These are phyloP conservation scores for Sedum album DNA, from an alignment of 164 flowering plant genomes.

Conservation along the genomic window DNA sequence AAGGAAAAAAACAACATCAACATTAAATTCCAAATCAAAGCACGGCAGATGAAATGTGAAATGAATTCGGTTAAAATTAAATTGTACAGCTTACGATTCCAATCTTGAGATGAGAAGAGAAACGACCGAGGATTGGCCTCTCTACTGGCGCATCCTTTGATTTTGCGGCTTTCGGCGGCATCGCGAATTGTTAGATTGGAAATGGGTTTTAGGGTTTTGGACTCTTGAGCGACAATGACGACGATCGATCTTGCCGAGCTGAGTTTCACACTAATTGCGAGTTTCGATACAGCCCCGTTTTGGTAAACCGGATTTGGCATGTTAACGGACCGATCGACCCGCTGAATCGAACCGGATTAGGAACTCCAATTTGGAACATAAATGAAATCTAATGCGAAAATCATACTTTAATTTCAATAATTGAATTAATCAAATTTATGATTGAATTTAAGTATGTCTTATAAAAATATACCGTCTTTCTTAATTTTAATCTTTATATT, in stretches of 20 bases:
- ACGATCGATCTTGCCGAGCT: too few relatives aligned
- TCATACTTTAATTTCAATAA: too few relatives aligned
- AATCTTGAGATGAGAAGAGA: slow-evolving; percentile 93
- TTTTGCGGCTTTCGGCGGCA: slow-evolving; percentile 88
- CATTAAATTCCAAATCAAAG: not conserved
- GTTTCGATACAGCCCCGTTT: too few relatives aligned
- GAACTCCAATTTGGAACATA: too few relatives aligned
- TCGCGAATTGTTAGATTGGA: slow-evolving; percentile 17
- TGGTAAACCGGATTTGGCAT: not conserved
- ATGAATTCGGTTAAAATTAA: not conserved
- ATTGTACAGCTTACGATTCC: slow-evolving; percentile 52
- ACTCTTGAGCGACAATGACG: not conserved
- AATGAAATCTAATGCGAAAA: too few relatives aligned
- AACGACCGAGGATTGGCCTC: slow-evolving; percentile 84
- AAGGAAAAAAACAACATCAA: not conserved
- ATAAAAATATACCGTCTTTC: too few relatives aligned
- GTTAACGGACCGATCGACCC: not conserved
- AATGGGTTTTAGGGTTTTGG: slow-evolving; percentile 12
- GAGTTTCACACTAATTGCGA: too few relatives aligned
- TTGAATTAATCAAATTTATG: too few relatives aligned
- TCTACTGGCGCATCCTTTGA: slow-evolving; percentile 80
- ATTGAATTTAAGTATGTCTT: too few relatives aligned
- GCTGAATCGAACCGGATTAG: too few relatives aligned
- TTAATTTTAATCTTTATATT: too few relatives aligned
- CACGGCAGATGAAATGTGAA: too few relatives aligned